Evolutionary conservation across 345 rosid species (phyloP), one percentile per base, ranked within the genome.

Genomic region (Balakata baccata): DNA sequence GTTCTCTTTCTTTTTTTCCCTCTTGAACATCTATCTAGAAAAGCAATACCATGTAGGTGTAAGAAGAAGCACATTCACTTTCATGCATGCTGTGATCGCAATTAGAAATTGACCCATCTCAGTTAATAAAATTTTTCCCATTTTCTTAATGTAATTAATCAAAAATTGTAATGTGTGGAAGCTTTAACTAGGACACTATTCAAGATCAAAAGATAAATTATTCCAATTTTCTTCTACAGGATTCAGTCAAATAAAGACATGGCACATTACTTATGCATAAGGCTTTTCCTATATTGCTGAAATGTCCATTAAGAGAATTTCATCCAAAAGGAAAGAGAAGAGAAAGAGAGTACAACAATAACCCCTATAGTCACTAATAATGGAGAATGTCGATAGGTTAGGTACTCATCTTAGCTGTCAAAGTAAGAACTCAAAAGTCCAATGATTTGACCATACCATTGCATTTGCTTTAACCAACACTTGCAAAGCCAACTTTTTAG

Each of bases 381-480:
- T 8, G n/a, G 4, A 1, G 29, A 45, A 59, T 22, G 25, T 3
- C 20, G 46, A 57, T 22, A 23, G 20, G 22, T 58, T 43, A 59
- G 14, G 60, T 56, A 56, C 29, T 46, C 74, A 58, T 71, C 66
- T 25, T 25, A 13, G 25, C 64, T 64, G 69, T 73, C 50, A 38
- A 38, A 50, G 20, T 11, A 51, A 41, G 63, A n/a, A 17, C 25
- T 46, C 64, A 64, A 29, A 46, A 59, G 49, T 62, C 46, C 49
- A 54, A 20, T 47, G 61, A 63, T 37, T 17, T 64, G 68, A 72
- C 41, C 46, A 7, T 66, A 58, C 22, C 17, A 45, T 64, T 43
- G 66, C 57, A 18, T 12, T 74, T 54, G 58, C 34, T 66, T 57
- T 53, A 73, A 45, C 47, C 57, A 64, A 73, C 70, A 46, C 41